Conservation (phyloP, 176 grass and related monocot genomes). For the Zoysia pacifica region DNA sequence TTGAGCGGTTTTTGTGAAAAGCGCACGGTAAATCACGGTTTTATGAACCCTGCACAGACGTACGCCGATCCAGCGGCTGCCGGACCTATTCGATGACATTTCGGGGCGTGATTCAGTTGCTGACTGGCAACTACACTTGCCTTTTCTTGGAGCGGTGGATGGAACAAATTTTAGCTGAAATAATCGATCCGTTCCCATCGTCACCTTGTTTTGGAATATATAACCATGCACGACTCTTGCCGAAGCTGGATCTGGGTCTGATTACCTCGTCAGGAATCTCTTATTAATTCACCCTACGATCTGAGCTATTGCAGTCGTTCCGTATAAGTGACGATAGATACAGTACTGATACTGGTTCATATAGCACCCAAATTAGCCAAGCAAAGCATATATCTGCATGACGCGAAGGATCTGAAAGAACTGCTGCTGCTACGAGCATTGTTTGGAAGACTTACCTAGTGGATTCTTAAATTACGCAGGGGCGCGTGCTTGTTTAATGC, state of each 20-base stretch:
- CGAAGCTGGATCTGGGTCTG: constrained; percentile 13
- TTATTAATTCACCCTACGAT: not conserved
- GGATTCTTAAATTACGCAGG: no score
- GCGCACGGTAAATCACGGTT: no score
- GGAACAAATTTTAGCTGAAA: constrained; percentile 20
- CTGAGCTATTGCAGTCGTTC: no score
- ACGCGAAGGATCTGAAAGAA: no score
- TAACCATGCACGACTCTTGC: not conserved
- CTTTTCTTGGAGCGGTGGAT: not conserved
- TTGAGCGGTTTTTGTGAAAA: no score
- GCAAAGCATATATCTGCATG: no score
- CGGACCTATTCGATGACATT: constrained; percentile 7
- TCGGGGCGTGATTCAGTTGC: constrained; percentile 29
- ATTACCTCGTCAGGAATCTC: not conserved
- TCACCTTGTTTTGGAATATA: constrained; percentile 1
- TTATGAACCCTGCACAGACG: no score
- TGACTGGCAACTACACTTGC: not conserved
- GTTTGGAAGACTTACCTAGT: no score
- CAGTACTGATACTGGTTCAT: no score
- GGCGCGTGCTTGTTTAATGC: not conserved
- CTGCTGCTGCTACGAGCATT: no score
- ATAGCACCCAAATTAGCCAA: no score
- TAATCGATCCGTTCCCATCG: not conserved
- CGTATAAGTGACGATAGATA: not conserved
- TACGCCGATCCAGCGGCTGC: not conserved